phyloP scores from a whole-genome alignment of 2,329 filamentous ascomycete species.

The Claviceps humidiphila region DNA sequence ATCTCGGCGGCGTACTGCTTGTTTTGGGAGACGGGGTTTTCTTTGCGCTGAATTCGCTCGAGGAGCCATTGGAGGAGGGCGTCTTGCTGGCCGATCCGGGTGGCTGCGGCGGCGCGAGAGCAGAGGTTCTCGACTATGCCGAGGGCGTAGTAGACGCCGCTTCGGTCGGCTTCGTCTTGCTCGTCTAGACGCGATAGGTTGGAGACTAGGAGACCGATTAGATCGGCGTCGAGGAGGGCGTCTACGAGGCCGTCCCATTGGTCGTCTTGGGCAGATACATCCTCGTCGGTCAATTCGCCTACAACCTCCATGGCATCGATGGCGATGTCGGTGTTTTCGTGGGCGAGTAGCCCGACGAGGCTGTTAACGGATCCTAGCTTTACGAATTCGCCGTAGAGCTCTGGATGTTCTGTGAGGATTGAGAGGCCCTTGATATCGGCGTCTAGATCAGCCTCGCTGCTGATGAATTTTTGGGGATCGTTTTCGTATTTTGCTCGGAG shows the following conservation, averaged over 20 bases:
- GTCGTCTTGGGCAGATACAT: slow-evolving; percentile 65
- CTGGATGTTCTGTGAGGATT: slow-evolving; percentile 74
- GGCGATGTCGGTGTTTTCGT: slow-evolving; percentile 95
- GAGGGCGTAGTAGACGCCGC: slow-evolving; percentile 77
- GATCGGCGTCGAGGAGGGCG: slow-evolving; percentile 52
- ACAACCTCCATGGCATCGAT: slow-evolving; percentile 85
- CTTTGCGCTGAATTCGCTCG: slow-evolving; percentile 54
- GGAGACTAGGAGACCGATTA: slow-evolving; percentile 60
- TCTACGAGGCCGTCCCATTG: slow-evolving; percentile 71
- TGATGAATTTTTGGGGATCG: slow-evolving; percentile 72
- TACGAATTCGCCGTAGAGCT: slow-evolving; percentile 69
- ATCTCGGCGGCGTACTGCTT: slow-evolving; percentile 92
- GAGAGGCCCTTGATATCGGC: slow-evolving; percentile 75
- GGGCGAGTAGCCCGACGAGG: slow-evolving; percentile 69
- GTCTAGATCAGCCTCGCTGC: slow-evolving; percentile 78
- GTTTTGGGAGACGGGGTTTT: slow-evolving; percentile 66
- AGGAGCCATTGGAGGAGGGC: slow-evolving; percentile 66
- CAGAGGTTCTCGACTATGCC: slow-evolving; percentile 76
- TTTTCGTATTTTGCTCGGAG: slow-evolving; percentile 72
- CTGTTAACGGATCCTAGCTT: slow-evolving; percentile 59
- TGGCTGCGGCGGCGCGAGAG: slow-evolving; percentile 53
- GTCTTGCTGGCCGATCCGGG: slow-evolving; percentile 57
- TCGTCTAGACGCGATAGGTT: slow-evolving; percentile 76
- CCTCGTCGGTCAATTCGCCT: slow-evolving; percentile 83
- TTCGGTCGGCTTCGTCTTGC: slow-evolving; percentile 54